Conservation (phyloP, 2,329 filamentous ascomycete species). For the Sclerotinia nivalis region DNA sequence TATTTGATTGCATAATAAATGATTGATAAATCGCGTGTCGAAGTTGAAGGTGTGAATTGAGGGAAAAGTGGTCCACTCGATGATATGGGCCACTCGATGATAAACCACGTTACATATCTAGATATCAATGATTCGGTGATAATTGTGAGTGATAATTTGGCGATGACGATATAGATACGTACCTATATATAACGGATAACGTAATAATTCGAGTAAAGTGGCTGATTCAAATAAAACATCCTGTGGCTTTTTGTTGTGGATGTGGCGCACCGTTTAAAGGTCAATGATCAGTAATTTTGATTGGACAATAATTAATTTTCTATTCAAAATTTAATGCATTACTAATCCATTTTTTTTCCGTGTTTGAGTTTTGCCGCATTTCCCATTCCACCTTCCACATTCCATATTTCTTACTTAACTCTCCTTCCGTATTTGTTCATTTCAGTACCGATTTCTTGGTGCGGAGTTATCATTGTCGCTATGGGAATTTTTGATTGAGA, state of each 20-base stretch:
- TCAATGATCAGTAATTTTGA: background rate
- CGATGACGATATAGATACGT: too few species aligned
- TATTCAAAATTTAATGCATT: background rate
- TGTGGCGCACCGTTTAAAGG: background rate
- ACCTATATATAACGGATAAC: too few species aligned
- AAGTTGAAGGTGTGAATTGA: too few species aligned
- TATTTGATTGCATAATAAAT: too few species aligned
- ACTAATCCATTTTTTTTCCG: background rate
- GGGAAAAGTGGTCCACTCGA: too few species aligned
- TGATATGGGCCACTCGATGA: too few species aligned
- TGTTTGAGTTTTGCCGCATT: background rate
- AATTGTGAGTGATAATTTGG: too few species aligned
- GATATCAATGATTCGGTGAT: too few species aligned
- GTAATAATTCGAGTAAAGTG: background rate
- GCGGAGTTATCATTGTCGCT: background rate
- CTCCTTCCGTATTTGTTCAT: slow-evolving; percentile 4
- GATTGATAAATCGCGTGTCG: too few species aligned
- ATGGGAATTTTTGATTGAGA: background rate
- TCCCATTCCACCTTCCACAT: too few species aligned
- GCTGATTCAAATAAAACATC: background rate
- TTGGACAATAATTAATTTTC: background rate
- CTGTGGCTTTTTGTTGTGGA: background rate
- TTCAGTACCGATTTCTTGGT: background rate
- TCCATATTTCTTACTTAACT: background rate
- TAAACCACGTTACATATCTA: too few species aligned